These are phyloP conservation scores for Chrysoporthe deuterocubensis DNA, from an alignment of 2,329 filamentous ascomycete species.

Conservation along the genomic window DNA sequence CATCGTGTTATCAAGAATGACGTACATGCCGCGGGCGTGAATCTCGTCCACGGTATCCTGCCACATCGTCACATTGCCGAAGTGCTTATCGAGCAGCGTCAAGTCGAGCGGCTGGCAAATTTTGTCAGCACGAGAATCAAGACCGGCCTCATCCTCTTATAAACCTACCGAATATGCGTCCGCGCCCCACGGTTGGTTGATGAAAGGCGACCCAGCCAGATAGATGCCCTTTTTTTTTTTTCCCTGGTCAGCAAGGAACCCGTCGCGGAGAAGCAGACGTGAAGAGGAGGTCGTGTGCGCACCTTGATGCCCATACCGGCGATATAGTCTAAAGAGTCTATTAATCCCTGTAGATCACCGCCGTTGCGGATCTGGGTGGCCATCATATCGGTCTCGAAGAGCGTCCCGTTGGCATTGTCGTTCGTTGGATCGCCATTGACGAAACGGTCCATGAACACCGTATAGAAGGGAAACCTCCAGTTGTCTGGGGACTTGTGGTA, in stretches of 20 bases:
- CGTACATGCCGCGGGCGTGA: conserved; percentile 67
- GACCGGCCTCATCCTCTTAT: neutral
- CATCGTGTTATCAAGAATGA: conserved; percentile 68
- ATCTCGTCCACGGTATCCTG: conserved; percentile 61
- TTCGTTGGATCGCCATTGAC: conserved; percentile 68
- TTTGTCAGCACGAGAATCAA: conserved; percentile 12
- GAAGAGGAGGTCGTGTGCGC: conserved; percentile 1
- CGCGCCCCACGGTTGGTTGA: conserved; percentile 67
- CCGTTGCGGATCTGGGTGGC: conserved; percentile 67
- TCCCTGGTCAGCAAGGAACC: conserved; percentile 16
- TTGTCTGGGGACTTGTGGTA: conserved; percentile 61
- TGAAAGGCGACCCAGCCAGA: conserved; percentile 65
- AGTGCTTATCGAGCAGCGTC: conserved; percentile 66
- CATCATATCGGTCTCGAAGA: conserved; percentile 63
- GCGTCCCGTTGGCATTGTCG: conserved; percentile 64
- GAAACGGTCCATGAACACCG: conserved; percentile 65
- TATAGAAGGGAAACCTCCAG: conserved; percentile 70
- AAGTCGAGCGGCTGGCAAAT: conserved; percentile 54
- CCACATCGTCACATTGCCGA: conserved; percentile 63
- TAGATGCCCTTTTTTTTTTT: conserved; percentile 52
- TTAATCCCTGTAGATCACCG: conserved; percentile 61
- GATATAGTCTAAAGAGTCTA: conserved; percentile 66
- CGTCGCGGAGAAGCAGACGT: neutral
- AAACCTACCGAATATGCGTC: conserved; percentile 58
- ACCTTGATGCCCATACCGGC: conserved; percentile 65